These are phyloP conservation scores for Centaurea solstitialis DNA, from an alignment of 129 eudicot species.

Conservation along the genomic window DNA sequence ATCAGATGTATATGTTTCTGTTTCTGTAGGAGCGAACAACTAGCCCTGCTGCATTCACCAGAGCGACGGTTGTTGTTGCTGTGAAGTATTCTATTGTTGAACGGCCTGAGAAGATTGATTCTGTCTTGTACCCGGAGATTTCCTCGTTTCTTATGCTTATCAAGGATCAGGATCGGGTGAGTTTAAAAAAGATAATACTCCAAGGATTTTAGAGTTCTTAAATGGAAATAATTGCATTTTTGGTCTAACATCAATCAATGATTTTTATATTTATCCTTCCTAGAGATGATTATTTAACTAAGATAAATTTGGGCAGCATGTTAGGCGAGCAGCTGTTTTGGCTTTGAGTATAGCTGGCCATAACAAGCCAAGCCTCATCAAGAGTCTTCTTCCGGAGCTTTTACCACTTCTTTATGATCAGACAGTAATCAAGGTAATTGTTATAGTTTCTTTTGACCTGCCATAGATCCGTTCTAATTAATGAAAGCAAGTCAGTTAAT, in stretches of 20 bases:
- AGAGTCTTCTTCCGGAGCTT: constrained; percentile 84
- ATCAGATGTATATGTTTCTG: constrained; percentile 8
- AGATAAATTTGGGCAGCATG: constrained; percentile 69
- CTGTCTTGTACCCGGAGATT: constrained; percentile 76
- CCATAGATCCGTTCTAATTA: neutral
- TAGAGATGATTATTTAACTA: neutral
- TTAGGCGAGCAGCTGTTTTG: constrained; percentile 98
- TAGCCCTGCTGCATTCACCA: constrained; percentile 82
- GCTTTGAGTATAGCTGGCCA: constrained; percentile 98
- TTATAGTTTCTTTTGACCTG: neutral
- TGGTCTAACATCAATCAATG: neutral
- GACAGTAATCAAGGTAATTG: constrained; percentile 82
- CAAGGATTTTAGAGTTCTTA: neutral
- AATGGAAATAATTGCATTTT: neutral
- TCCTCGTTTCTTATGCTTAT: constrained; percentile 96
- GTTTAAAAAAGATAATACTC: constrained; percentile 13
- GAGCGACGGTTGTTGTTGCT: constrained; percentile 95
- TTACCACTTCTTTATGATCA: constrained; percentile 96
- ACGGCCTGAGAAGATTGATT: constrained; percentile 94
- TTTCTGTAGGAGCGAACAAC: constrained; percentile 70
- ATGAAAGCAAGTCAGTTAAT: neutral
- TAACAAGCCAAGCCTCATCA: constrained; percentile 92
- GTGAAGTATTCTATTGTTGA: constrained; percentile 94
- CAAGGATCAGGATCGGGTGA: constrained; percentile 92
- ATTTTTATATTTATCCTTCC: neutral